Evolutionary conservation across 441 rosid species (phyloP).

Genomic region (Erodium moschatum): DNA sequence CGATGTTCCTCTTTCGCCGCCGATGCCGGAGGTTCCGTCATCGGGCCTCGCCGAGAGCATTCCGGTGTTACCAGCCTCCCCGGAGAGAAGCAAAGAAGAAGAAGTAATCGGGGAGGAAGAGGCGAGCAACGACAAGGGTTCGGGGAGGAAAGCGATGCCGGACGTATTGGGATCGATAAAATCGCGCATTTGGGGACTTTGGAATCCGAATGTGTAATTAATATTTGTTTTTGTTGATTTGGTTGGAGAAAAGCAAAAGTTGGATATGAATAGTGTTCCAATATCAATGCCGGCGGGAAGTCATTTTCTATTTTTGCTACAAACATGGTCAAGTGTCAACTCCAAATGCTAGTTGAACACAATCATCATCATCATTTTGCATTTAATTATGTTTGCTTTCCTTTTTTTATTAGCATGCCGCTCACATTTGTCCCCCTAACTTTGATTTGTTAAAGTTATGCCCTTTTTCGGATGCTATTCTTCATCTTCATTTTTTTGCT

Average conservation of each 20-base stretch:
- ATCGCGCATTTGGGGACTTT: constrained; percentile 79
- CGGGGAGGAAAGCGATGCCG: constrained; percentile 88
- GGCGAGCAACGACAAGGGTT: constrained; percentile 40
- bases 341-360: no score
- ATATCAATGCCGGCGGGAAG: neutral
- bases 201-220: constrained; percentile 82
- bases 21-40: no score
- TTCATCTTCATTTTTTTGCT: neutral
- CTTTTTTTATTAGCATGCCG: neutral
- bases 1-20: no score
- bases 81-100: constrained; percentile 16
- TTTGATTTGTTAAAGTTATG: neutral
- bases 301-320: neutral
- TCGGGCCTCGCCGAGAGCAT: no score
- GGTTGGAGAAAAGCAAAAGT: no score
- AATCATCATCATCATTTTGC: no score
- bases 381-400: no score
- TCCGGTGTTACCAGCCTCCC: constrained; percentile 18
- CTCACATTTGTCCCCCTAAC: neutral
- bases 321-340: no score
- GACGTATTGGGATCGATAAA: constrained; percentile 72
- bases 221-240: no score
- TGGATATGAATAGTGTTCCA: no score
- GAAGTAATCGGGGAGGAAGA: constrained; percentile 23
- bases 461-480: neutral